Conservation (phyloP, 176 grass and related monocot genomes). For the Carex cristatella region DNA sequence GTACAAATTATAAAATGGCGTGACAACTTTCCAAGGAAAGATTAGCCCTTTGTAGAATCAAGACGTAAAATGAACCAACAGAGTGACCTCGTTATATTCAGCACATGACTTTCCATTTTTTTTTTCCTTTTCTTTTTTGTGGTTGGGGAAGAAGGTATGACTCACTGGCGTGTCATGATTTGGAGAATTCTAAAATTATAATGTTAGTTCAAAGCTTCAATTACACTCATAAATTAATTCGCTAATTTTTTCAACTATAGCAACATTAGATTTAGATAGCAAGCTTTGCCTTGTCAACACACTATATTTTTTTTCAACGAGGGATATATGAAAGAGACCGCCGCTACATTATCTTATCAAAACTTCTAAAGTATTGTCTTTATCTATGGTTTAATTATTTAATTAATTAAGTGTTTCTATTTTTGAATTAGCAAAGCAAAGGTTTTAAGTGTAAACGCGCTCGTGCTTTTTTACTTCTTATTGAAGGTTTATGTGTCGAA, state of each 20-base stretch:
- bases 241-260: not conserved
- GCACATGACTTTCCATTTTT: too few species aligned
- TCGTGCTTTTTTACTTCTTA: not conserved
- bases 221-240: not conserved
- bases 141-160: too few species aligned
- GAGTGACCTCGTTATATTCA: not conserved
- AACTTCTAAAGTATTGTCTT: not conserved
- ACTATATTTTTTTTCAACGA: not conserved
- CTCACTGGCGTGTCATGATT: not conserved
- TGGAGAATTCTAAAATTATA: not conserved
- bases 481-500: not conserved
- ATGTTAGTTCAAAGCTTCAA: not conserved
- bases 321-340: not conserved
- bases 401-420: not conserved
- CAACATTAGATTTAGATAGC: not conserved
- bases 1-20: not conserved
- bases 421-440: not conserved
- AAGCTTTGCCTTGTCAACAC: not conserved
- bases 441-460: not conserved
- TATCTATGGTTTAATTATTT: not conserved
- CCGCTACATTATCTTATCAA: not conserved
- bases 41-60: not conserved
- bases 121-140: too few species aligned
- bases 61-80: not conserved
- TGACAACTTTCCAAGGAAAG: too few species aligned